Base-by-base conservation (phyloP, 371 early-diverging fungal genomes). In the Mucor mucedo region DNA sequence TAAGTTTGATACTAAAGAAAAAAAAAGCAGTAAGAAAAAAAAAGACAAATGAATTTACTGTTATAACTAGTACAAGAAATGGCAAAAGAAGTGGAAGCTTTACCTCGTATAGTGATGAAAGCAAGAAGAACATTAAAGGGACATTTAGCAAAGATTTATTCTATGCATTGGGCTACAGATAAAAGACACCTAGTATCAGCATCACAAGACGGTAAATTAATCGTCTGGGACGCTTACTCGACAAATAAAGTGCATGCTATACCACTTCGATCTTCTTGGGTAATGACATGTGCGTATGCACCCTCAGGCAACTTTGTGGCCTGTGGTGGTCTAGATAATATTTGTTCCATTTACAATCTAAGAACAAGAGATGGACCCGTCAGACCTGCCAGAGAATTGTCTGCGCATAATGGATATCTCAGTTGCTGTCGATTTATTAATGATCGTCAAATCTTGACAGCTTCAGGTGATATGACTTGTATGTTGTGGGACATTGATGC, bases 401-500 rank as follows among this genome's bases (percentile, higher is more conserved):
- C 89, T 33, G 95, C 94, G 3, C 99, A 99, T 75, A 93, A 95
- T 16, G 99, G 99, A 13, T 99, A 98, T 75, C 82, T 99, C 10
- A 93, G 94, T 50, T 96, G 98, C 84, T 98, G 98, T 79, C 84
- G 98, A 33, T 99, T 99, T 77, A 76, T 97, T 40, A 88, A 85
- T 44, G 98, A 99, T 77, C 85, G 95, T 14, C 96, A 95, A 75
- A 97, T 99, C 52, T 75, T 99, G 65, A 96, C 98, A 1, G 79
- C 89, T 5, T 95, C 95, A 50, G 99, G 99, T 33, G 99, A 99
- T 77, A 99, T 96, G 92, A 92, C 95, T 56, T 98, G 98, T 77
- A 93, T 98, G 88, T 85, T 99, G 16, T 99, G 99, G 99, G 99
- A 99, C 78, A 91, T 99, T 60, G 98, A 97, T 74, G 95, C 96